phyloP scores from a whole-genome alignment of 305 asterid species.

The Rubia peregrina region DNA sequence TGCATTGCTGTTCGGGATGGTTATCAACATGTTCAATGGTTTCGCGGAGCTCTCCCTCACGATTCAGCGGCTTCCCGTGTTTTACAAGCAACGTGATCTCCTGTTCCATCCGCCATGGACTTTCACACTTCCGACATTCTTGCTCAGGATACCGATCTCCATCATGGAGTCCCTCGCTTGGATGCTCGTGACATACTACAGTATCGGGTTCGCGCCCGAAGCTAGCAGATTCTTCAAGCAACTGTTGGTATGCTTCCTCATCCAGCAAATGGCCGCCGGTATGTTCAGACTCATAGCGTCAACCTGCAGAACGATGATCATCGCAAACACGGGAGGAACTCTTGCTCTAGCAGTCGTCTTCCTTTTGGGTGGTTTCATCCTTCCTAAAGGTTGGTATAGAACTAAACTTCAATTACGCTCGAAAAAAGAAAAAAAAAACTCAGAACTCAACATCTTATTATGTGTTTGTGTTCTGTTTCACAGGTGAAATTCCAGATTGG shows the following conservation, averaged over 20 bases:
- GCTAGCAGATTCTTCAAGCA: slow-evolving; percentile 95
- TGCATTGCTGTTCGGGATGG: slow-evolving; percentile 51
- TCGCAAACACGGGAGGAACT: slow-evolving; percentile 88
- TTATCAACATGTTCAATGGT: slow-evolving; percentile 65
- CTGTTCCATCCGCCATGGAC: slow-evolving; percentile 82
- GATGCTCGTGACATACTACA: slow-evolving; percentile 63
- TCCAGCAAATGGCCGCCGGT: slow-evolving; percentile 96
- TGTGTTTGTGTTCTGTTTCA: background rate
- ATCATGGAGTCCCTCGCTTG: slow-evolving; percentile 57
- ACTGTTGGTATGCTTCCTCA: slow-evolving; percentile 45
- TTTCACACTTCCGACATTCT: slow-evolving; percentile 60
- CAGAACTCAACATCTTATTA: background rate
- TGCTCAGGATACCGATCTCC: slow-evolving; percentile 63
- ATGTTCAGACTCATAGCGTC: slow-evolving; percentile 72
- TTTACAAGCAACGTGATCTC: slow-evolving; percentile 79
- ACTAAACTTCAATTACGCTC: background rate
- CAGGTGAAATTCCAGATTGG: slow-evolving; percentile 82
- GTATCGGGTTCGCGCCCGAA: slow-evolving; percentile 78
- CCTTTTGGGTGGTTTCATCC: slow-evolving; percentile 84
- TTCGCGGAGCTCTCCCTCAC: slow-evolving; percentile 55
- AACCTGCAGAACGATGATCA: slow-evolving; percentile 76
- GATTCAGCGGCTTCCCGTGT: slow-evolving; percentile 74
- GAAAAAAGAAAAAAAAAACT: too few relatives aligned
- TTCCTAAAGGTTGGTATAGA: slow-evolving; percentile 56
- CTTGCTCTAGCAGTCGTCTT: slow-evolving; percentile 57